Evolutionary conservation across 2,329 filamentous ascomycete genomes (phyloP).

Genomic region (Phyllachora maydis): DNA sequence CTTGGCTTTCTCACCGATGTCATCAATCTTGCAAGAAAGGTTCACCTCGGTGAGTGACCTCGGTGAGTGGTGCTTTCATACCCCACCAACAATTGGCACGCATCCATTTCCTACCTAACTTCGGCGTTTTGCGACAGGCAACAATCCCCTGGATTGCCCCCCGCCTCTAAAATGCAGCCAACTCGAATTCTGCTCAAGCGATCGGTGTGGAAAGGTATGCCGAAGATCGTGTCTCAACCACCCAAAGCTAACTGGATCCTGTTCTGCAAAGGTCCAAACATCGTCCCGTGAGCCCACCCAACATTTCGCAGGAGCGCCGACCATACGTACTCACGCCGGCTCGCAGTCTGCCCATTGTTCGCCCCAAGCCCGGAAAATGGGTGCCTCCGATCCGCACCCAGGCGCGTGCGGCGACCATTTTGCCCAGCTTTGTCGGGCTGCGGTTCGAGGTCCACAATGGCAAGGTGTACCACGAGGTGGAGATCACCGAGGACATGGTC

Average conservation of each 20-base stretch:
- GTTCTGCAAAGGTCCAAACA: slow-evolving; percentile 32
- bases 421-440: slow-evolving; percentile 80
- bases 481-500: slow-evolving; percentile 88
- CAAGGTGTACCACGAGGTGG: slow-evolving; percentile 64
- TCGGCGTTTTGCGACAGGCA: too few relatives aligned
- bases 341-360: slow-evolving; percentile 40
- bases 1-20: too few relatives aligned
- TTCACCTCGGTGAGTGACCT: too few relatives aligned
- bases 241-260: slow-evolving; percentile 5
- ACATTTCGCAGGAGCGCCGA: slow-evolving; percentile 2
- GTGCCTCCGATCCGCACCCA: slow-evolving; percentile 64
- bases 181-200: slow-evolving; percentile 49
- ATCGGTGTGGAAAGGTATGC: slow-evolving; percentile 73
- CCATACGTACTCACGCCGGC: background rate
- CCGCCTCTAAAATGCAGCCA: slow-evolving; percentile 34
- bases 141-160: too few relatives aligned
- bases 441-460: slow-evolving; percentile 86
- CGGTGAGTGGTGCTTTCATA: too few relatives aligned
- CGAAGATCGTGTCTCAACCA: background rate
- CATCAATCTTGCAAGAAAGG: too few relatives aligned
- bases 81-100: too few relatives aligned
- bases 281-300: slow-evolving; percentile 24
- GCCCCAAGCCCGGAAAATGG: slow-evolving; percentile 36
- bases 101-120: too few relatives aligned
- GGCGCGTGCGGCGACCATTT: slow-evolving; percentile 70